Base-by-base conservation (phyloP, 2,329 filamentous ascomycete genomes). In the Colletotrichum chrysophilum region DNA sequence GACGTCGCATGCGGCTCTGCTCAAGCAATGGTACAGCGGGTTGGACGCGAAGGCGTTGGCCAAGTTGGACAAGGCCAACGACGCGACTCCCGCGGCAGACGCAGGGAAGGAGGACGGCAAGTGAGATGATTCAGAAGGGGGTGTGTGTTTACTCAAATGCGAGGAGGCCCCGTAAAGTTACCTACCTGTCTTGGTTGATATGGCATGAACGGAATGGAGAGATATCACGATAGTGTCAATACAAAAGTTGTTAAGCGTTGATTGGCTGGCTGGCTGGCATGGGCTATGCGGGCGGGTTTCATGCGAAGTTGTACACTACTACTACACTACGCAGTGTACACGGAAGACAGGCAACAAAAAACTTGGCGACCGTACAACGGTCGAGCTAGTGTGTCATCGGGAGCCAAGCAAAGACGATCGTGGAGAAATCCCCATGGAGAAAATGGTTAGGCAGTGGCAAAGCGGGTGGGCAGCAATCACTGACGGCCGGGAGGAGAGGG, bases 1-100 rank as follows among this genome's bases (percentile, higher is more conserved):
- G 82, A 84, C 83, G 66, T 84, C 83, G 32, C 89, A 91, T 78
- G 87, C 90, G 70, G 80, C 80, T 61, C 84, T 86, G 69, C 81
- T 93, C 77, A 86, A 85, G 77, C 84, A 84, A 62, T 91, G 89
- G 87, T 91, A 87, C 81, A 79, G 80, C 30, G 80, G 85, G 60
- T 81, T 92, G 66, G 90, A 91, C 77, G 85, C 82, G 5, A 85
- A 82, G 77, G 83, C 88, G 3, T 83, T 83, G 79, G 85, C 79
- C 5, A 91, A 87, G 83, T 81, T 92, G 73, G 86, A 87, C 58
- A 87, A 84, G 80, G 90, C 88, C 34, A 89, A 87, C 62, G 79
- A 82, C 76, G 85, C 84, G 79, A 79, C 82, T 13, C 76, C 83
- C 7, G 52, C 66, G 14, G 26, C 16, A 58, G 76, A 79, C 16